Percentiles rank a stretch among this genome's conserved stretches.
phyloP scores from a whole-genome alignment of 140 eudicot species.

The Oenanthe javanica region DNA sequence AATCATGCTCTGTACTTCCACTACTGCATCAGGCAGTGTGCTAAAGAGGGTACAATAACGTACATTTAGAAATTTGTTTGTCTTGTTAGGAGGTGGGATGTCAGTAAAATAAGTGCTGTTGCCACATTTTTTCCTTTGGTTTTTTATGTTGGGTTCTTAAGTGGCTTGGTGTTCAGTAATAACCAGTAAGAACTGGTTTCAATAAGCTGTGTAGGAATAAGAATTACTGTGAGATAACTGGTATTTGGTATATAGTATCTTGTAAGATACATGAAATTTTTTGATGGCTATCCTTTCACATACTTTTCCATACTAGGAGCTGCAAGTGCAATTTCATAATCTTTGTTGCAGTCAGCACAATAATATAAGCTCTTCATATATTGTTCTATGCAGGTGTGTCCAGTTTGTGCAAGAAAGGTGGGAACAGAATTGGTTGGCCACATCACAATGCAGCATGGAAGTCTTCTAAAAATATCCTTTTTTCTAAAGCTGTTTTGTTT shows the following conservation, averaged over 20 bases:
- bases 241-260: not conserved
- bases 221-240: not conserved
- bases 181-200: not conserved
- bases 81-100: not conserved
- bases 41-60: not conserved
- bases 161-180: not conserved
- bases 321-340: not conserved
- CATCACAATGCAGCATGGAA: constrained; percentile 87
- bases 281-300: not conserved
- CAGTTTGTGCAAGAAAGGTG: constrained; percentile 70
- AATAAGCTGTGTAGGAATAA: not conserved
- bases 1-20: not conserved
- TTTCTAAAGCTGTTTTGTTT: not conserved
- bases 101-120: not conserved
- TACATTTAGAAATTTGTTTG: not conserved
- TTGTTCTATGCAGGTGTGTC: constrained; percentile 58
- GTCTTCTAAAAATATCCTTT: constrained; percentile 86
- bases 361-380: not conserved
- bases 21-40: not conserved
- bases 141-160: not conserved
- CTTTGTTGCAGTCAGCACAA: not conserved
- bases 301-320: not conserved
- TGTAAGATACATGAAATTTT: not conserved
- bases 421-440: constrained; percentile 79
- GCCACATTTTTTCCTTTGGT: not conserved